These are phyloP conservation scores for Anthostomella pinea DNA, from an alignment of 2,329 filamentous ascomycete species.

Conservation along the genomic window DNA sequence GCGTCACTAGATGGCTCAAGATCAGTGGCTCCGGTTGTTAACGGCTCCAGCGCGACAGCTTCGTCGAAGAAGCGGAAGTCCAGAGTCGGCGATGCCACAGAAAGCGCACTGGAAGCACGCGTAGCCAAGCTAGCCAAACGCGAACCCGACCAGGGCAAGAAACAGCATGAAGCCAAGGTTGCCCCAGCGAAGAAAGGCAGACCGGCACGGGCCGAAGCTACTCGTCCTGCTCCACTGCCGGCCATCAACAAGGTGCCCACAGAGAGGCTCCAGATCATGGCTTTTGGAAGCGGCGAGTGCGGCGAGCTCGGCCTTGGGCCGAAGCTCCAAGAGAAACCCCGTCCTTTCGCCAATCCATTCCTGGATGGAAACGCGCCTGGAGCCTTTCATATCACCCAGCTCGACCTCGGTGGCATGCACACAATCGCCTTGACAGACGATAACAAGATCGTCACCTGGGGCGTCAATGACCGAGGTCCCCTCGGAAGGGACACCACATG, in stretches of 20 bases:
- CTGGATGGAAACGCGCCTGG: conserved; percentile 11
- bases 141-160: too few species aligned
- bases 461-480: conserved; percentile 62
- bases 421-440: conserved; percentile 58
- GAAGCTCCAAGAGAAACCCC: conserved; percentile 15
- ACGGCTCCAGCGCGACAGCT: too few species aligned
- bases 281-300: conserved; percentile 42
- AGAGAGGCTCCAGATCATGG: conserved; percentile 3
- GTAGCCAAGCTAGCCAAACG: too few species aligned
- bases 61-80: too few species aligned
- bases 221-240: too few species aligned
- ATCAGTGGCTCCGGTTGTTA: too few species aligned
- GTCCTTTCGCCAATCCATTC: conserved; percentile 17
- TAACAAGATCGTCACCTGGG: conserved; percentile 62
- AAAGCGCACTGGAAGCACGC: too few species aligned
- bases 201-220: too few species aligned
- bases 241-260: conserved; percentile 6
- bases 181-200: neutral
- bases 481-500: conserved; percentile 10
- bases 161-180: neutral
- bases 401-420: conserved; percentile 61
- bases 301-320: conserved; percentile 38
- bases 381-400: conserved; percentile 9
- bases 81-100: too few species aligned
- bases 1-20: too few species aligned